phyloP scores from a whole-genome alignment of 1,284 basidiomycete genomes.

The Moniliella sp. region DNA sequence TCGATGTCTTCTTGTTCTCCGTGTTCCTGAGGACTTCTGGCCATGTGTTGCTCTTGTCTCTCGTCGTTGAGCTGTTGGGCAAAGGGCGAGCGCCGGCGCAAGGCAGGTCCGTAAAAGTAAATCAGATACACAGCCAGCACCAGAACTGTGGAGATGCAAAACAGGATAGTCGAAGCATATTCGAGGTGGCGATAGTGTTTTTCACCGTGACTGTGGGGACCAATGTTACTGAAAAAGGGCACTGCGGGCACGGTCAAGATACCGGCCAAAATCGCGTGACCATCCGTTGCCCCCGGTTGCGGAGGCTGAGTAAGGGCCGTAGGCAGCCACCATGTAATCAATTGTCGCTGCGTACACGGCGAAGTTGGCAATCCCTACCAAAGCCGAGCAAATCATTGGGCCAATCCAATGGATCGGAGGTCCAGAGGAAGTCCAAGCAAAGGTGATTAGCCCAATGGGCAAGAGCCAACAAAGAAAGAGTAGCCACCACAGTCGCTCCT shows the following conservation, averaged over 20 bases:
- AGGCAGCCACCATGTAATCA: conserved; percentile 36
- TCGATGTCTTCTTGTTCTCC: no score
- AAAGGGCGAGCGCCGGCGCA: background rate
- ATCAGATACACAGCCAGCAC: background rate
- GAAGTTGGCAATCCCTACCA: conserved; percentile 36
- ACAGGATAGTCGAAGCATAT: background rate
- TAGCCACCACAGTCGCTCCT: conserved; percentile 34
- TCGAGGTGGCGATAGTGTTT: no score
- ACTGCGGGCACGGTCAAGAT: conserved; percentile 35
- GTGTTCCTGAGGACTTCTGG: no score
- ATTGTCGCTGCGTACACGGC: no score
- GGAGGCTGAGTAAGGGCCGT: conserved; percentile 36
- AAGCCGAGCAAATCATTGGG: conserved; percentile 34
- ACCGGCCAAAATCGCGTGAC: conserved; percentile 35
- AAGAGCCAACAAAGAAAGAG: no score
- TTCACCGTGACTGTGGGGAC: no score
- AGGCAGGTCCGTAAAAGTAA: background rate
- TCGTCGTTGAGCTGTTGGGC: background rate
- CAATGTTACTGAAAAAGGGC: no score
- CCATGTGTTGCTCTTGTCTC: no score
- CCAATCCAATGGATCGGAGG: conserved; percentile 36
- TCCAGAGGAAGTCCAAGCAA: conserved; percentile 36
- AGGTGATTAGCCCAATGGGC: no score
- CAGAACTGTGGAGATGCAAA: background rate
- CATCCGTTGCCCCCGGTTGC: conserved; percentile 34